Evolutionary conservation across 805 yeast genomes (phyloP).

Genomic region (Yarrowia hollandica): DNA sequence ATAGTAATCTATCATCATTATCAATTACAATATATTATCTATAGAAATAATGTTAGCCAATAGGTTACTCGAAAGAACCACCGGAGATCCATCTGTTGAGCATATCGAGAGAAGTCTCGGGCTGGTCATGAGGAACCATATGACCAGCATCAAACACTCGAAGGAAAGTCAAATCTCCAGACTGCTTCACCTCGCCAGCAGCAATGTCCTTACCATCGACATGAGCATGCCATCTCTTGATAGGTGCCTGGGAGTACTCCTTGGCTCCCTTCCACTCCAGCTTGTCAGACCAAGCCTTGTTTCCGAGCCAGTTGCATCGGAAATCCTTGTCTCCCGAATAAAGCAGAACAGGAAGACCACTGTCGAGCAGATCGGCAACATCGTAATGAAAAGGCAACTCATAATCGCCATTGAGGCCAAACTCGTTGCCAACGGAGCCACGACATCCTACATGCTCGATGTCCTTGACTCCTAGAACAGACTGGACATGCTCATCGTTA

Average conservation of each 20-base stretch:
- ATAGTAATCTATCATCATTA: too few species aligned
- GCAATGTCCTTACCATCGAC: conserved; percentile 33
- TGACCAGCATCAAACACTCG: conserved; percentile 91
- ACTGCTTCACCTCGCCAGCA: conserved; percentile 76
- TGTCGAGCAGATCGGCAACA: conserved; percentile 69
- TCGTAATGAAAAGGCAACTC: conserved; percentile 80
- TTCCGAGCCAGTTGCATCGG: conserved; percentile 96
- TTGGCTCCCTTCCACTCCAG: conserved; percentile 66
- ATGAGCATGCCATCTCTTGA: conserved; percentile 46
- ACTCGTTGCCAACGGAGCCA: conserved; percentile 75
- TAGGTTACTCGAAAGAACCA: not conserved
- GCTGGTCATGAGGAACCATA: conserved; percentile 93
- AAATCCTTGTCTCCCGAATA: conserved; percentile 97
- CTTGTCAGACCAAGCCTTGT: conserved; percentile 77
- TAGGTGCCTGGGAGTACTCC: conserved; percentile 50
- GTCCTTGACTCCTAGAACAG: conserved; percentile 86
- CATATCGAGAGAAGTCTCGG: conserved; percentile 76
- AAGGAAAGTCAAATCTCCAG: conserved; percentile 72
- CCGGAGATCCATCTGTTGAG: conserved; percentile 79
- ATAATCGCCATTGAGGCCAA: conserved; percentile 86
- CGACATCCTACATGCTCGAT: conserved; percentile 48
- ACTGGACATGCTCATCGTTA: conserved; percentile 69
- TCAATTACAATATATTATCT: too few species aligned
- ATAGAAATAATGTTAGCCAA: too few species aligned
- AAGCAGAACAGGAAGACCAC: conserved; percentile 75